Evolutionary conservation across 106 monocot species (phyloP), one percentile per base, ranked within the genome.

Genomic region (Allium sativum): DNA sequence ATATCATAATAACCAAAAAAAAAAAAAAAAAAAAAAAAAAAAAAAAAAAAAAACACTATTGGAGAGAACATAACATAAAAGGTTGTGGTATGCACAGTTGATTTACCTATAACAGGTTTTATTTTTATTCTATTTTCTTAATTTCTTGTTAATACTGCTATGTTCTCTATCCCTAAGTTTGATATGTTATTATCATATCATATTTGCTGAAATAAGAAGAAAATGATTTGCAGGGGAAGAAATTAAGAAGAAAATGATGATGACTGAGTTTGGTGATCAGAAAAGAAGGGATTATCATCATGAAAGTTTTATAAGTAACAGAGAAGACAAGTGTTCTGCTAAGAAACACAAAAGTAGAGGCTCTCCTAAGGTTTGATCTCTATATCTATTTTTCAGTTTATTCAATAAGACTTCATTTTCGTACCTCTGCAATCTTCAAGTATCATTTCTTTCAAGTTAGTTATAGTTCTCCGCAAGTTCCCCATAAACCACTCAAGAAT

Each of bases 241-340:
- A 43, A 59, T 9, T 42, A 42, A 40, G 48, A 51, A 65, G 68
- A 75, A 45, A 71, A 83, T 82, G 82, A 75, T 83, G 78, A 64
- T 68, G 65, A 62, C 68, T 4, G 68, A 64, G 41, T 45, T 42
- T 14, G 44, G 42, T 10, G 66, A 69, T 64, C 65, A 83, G 44
- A 68, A 75, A 31, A 56, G 67, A 45, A 71, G 72, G 43, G 48
- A 20, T 18, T 45, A 67, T 20, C 55, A 71, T 50, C 48, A 72
- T 57, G 78, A 68, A 10, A 9, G 48, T 41, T 70, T 72, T 50
- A 47, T 65, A 41, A 59, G 18, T 31, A 45, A 1, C 46, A 61
- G 12, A 59, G 18, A 7, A 67, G 64, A 44, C 52, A 31, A 16
- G 14, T 65, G 50, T 31, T 44, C 48, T 48, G 41, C 45, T 13